Evolutionary conservation across 2,329 filamentous ascomycete genomes (phyloP).

Genomic region (Fusarium heterosporum): DNA sequence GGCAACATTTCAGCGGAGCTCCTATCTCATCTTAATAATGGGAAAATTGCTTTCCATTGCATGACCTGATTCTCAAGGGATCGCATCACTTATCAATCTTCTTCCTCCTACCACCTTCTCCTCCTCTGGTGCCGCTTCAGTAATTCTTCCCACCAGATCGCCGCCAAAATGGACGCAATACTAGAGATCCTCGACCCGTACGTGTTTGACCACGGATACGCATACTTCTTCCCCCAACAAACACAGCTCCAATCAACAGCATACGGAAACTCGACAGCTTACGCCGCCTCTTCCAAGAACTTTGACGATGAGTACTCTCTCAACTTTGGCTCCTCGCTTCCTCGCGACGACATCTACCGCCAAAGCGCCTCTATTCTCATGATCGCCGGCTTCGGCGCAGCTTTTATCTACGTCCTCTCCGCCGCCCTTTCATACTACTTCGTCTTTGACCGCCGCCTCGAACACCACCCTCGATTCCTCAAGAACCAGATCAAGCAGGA

Average conservation of each 20-base stretch:
- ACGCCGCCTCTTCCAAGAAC: slow-evolving; percentile 18
- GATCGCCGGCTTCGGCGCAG: slow-evolving; percentile 55
- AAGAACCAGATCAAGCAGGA: slow-evolving; percentile 61
- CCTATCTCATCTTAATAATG: slow-evolving; percentile 28
- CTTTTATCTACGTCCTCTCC: slow-evolving; percentile 71
- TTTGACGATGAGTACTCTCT: slow-evolving; percentile 34
- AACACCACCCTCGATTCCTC: slow-evolving; percentile 61
- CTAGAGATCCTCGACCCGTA: slow-evolving; percentile 58
- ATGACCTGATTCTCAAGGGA: slow-evolving; percentile 18
- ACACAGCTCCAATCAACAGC: slow-evolving; percentile 23
- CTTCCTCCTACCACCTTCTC: neutral
- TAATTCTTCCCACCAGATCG: neutral
- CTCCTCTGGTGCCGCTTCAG: neutral
- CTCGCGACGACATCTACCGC: slow-evolving; percentile 57
- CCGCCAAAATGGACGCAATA: slow-evolving; percentile 52
- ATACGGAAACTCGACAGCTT: slow-evolving; percentile 33
- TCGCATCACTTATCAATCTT: slow-evolving; percentile 23
- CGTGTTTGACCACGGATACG: slow-evolving; percentile 56
- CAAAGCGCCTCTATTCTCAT: slow-evolving; percentile 55
- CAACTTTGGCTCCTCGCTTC: slow-evolving; percentile 49
- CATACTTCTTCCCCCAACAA: slow-evolving; percentile 52
- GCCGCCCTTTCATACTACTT: slow-evolving; percentile 79
- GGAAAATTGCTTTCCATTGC: slow-evolving; percentile 13
- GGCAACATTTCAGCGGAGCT: slow-evolving; percentile 27
- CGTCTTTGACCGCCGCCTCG: slow-evolving; percentile 63